Conservation (phyloP, 2,329 filamentous ascomycete genomes). For the Aspergillus fijiensis region DNA sequence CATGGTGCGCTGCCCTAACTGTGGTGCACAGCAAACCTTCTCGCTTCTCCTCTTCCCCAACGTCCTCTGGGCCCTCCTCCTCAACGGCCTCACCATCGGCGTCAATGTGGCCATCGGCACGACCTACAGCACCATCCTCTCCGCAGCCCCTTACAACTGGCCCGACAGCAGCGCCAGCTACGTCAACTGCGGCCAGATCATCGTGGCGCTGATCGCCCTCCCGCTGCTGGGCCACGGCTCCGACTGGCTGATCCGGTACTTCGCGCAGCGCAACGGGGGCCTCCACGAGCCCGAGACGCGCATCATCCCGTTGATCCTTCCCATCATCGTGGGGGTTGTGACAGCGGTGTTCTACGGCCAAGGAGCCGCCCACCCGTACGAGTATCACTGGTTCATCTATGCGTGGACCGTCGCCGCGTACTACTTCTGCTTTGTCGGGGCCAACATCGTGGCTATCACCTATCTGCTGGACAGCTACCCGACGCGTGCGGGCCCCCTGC, state of each 20-base stretch:
- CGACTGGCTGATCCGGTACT: conserved; percentile 38
- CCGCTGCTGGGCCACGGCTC: conserved; percentile 43
- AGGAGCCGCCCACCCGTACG: conserved; percentile 35
- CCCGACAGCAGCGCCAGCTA: conserved; percentile 36
- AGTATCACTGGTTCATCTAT: conserved; percentile 28
- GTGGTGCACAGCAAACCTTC: conserved; percentile 27
- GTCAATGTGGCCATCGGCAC: conserved; percentile 47
- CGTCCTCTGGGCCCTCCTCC: conserved; percentile 43
- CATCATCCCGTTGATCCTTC: conserved; percentile 36
- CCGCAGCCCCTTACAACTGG: conserved; percentile 41
- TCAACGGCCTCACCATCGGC: conserved; percentile 44
- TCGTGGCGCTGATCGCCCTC: conserved; percentile 39
- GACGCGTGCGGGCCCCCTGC: conserved; percentile 41
- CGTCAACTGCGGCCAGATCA: conserved; percentile 43
- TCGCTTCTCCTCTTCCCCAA: conserved; percentile 43
- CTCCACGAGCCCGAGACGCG: conserved; percentile 46
- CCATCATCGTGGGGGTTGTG: conserved; percentile 41
- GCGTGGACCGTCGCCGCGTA: conserved; percentile 24
- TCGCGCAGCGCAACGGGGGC: conserved; percentile 37
- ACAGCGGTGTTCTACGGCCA: conserved; percentile 42
- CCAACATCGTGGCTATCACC: conserved; percentile 48
- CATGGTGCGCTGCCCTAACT: no score
- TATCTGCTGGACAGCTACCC: conserved; percentile 49
- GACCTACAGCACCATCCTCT: conserved; percentile 42
- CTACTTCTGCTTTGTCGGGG: conserved; percentile 33